Conservation (phyloP, 1,284 basidiomycete genomes). For the Meripilus lineatus region DNA sequence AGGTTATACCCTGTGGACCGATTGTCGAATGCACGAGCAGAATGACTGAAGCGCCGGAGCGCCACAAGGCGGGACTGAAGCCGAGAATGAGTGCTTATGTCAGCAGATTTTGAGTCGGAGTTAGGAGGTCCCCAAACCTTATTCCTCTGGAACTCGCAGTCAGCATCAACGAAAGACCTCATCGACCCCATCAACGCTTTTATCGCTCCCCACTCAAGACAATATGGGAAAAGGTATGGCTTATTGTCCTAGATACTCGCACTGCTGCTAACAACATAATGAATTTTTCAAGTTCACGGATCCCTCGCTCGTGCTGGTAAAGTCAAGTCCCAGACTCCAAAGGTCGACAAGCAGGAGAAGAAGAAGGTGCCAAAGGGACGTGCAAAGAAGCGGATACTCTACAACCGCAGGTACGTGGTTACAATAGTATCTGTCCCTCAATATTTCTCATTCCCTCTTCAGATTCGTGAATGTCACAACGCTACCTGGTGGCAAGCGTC, state of each 20-base stretch:
- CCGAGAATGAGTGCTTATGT: background rate
- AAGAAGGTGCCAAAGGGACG: slow-evolving; percentile 95
- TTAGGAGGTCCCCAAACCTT: slow-evolving; percentile 7
- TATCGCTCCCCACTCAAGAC: slow-evolving; percentile 39
- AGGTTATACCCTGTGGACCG: too few species aligned
- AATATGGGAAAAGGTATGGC: slow-evolving; percentile 75
- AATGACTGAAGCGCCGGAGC: too few species aligned
- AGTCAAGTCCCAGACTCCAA: slow-evolving; percentile 97
- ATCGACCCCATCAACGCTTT: slow-evolving; percentile 15
- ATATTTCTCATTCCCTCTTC: background rate
- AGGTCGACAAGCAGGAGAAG: slow-evolving; percentile 98
- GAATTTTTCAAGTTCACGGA: slow-evolving; percentile 81
- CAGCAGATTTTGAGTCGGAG: background rate
- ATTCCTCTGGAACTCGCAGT: slow-evolving; percentile 15
- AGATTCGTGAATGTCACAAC: slow-evolving; percentile 96
- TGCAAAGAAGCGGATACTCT: slow-evolving; percentile 93
- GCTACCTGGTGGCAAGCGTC: slow-evolving; percentile 89
- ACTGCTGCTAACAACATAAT: slow-evolving; percentile 9
- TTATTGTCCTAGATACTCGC: slow-evolving; percentile 11
- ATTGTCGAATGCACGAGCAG: too few species aligned
- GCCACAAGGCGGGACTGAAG: too few species aligned
- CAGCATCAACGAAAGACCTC: slow-evolving; percentile 16
- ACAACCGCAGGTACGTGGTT: slow-evolving; percentile 81
- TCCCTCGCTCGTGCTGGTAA: slow-evolving; percentile 99
- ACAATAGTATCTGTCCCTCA: background rate